Conservation (phyloP, 352 stramenopile species). For the Phytophthora melonis region DNA sequence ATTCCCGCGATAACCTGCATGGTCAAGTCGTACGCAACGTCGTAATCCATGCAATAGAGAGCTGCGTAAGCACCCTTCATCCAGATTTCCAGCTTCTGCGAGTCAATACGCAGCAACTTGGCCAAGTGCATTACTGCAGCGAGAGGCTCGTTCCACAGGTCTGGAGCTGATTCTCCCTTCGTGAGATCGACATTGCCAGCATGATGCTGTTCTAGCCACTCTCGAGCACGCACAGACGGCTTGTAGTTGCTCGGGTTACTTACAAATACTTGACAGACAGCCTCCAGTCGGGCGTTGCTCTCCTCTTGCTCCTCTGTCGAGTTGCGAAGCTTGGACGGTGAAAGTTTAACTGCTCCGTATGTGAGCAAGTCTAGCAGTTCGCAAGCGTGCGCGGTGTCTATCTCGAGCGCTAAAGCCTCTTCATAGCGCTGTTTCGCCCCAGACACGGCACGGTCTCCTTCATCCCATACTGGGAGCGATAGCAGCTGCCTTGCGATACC, state of each 20-base stretch:
- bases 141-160: slow-evolving; percentile 38
- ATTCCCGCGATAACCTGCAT: slow-evolving; percentile 49
- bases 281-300: slow-evolving; percentile 41
- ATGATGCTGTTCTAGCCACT: slow-evolving; percentile 53
- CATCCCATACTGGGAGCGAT: slow-evolving; percentile 40
- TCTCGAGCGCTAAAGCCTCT: slow-evolving; percentile 39
- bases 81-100: slow-evolving; percentile 52
- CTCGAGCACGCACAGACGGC: slow-evolving; percentile 46
- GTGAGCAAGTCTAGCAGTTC: slow-evolving; percentile 68
- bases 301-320: slow-evolving; percentile 27
- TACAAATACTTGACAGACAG: slow-evolving; percentile 62
- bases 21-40: slow-evolving; percentile 61
- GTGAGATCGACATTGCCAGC: slow-evolving; percentile 1
- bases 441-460: slow-evolving; percentile 28
- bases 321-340: slow-evolving; percentile 37
- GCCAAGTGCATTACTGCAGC: slow-evolving; percentile 63
- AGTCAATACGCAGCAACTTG: slow-evolving; percentile 54
- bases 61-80: slow-evolving; percentile 77
- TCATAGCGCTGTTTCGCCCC: slow-evolving; percentile 39
- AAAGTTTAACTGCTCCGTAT: slow-evolving; percentile 61
- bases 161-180: slow-evolving; percentile 4
- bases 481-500: slow-evolving; percentile 47
- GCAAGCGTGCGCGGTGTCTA: slow-evolving; percentile 48
- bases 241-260: slow-evolving; percentile 78
- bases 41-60: slow-evolving; percentile 74